Evolutionary conservation across 2,329 filamentous ascomycete genomes (phyloP).

Genomic region (Colletotrichum kahawae): DNA sequence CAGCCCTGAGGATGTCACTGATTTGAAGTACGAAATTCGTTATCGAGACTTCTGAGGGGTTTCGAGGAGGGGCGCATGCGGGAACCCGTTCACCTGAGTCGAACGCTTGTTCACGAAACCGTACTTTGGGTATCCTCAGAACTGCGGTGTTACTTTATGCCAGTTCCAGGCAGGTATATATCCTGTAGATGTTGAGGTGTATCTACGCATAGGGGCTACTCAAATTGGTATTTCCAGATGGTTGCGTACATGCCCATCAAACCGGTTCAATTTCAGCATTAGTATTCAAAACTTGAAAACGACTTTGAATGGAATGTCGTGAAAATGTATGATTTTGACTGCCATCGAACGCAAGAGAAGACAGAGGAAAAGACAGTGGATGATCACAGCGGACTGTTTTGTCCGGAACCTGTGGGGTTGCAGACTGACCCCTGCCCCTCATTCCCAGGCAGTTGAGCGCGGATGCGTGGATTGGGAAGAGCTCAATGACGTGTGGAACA

Average conservation of each 20-base stretch:
- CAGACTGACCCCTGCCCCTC: background rate
- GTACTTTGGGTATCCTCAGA: no score
- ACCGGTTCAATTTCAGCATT: no score
- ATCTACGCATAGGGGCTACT: no score
- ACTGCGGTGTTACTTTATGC: no score
- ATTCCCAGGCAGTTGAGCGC: background rate
- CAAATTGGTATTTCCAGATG: no score
- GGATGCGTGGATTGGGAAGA: background rate
- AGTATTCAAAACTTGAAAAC: background rate
- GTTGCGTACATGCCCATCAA: no score
- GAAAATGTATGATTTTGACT: background rate
- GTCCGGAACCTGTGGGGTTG: background rate
- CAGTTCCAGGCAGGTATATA: no score
- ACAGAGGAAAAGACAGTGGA: background rate
- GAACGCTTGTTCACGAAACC: accelerated
- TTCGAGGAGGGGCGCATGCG: accelerated
- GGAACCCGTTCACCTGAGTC: accelerated
- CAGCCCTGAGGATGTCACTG: background rate
- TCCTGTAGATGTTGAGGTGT: no score
- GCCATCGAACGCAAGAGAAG: background rate
- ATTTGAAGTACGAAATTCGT: background rate
- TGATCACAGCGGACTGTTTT: background rate
- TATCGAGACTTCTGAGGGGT: background rate
- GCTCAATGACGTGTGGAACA: background rate
- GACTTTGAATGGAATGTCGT: background rate